phyloP scores from a whole-genome alignment of 2,329 filamentous ascomycete species.

The Dothiorella sarmentorum region DNA sequence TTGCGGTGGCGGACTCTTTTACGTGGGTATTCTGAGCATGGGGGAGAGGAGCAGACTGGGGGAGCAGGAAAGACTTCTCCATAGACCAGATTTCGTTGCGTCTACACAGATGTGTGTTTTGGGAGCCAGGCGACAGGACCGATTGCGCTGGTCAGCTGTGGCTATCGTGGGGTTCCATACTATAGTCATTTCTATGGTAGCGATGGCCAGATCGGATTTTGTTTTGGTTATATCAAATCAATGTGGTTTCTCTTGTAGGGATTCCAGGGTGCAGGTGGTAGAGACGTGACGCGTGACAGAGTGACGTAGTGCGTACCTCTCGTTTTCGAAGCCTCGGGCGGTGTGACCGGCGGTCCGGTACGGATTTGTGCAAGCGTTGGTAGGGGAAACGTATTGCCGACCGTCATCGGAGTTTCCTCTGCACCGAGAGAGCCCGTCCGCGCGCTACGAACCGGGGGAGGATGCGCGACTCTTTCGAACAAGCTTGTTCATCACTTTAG shows the following conservation, averaged over 20 bases:
- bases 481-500: conserved; percentile 10
- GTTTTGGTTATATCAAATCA: neutral
- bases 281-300: neutral
- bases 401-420: conserved; percentile 19
- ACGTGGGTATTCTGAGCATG: conserved; percentile 64
- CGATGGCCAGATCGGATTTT: neutral
- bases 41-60: neutral
- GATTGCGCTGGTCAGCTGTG: neutral
- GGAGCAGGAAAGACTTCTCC: neutral
- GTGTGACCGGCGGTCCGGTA: no score
- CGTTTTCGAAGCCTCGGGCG: no score
- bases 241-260: neutral
- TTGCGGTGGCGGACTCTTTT: conserved; percentile 62
- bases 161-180: neutral
- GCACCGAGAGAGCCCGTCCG: conserved; percentile 11
- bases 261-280: neutral
- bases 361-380: neutral
- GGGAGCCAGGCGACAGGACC: neutral
- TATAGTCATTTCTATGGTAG: neutral
- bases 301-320: no score
- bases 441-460: conserved; percentile 14
- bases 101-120: neutral
- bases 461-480: conserved; percentile 19
- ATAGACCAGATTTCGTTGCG: neutral
- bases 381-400: neutral